Conservation (phyloP, 495 filamentous ascomycete species). For the Podospora appendiculata region DNA sequence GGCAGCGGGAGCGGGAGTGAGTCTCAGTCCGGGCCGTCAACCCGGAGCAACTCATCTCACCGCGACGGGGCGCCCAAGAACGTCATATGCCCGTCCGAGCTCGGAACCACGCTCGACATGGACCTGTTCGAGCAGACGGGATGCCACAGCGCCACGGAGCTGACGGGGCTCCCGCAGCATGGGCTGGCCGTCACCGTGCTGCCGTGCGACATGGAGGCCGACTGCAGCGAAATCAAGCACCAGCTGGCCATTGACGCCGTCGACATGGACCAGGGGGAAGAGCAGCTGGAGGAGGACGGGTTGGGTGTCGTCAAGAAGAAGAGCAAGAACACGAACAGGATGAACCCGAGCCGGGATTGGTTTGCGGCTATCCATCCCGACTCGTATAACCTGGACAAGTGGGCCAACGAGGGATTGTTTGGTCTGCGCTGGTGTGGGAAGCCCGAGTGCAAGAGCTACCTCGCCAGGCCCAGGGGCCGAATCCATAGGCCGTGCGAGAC, state of each 20-base stretch:
- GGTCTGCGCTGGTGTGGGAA: neutral
- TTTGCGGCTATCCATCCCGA: neutral
- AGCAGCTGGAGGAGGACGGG: too few relatives aligned
- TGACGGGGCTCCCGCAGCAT: neutral
- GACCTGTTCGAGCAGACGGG: too few relatives aligned
- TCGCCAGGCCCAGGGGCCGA: neutral
- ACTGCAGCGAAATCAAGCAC: neutral
- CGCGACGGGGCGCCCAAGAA: neutral
- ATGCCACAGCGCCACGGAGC: too few relatives aligned
- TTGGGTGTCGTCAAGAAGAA: too few relatives aligned
- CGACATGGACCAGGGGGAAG: neutral
- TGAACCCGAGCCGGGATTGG: neutral
- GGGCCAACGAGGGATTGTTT: neutral
- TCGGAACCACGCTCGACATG: neutral
- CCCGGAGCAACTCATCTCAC: too few relatives aligned
- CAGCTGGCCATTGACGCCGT: neutral
- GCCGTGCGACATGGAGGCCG: too few relatives aligned
- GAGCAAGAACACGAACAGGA: too few relatives aligned
- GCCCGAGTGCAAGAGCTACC: neutral
- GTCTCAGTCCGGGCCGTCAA: too few relatives aligned
- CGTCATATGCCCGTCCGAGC: neutral
- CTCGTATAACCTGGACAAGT: neutral
- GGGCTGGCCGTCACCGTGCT: neutral
- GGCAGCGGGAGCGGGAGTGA: too few relatives aligned
- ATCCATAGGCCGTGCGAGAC: neutral